Conservation (phyloP, 2,329 filamentous ascomycete genomes). For the Colletotrichum graminicola region DNA sequence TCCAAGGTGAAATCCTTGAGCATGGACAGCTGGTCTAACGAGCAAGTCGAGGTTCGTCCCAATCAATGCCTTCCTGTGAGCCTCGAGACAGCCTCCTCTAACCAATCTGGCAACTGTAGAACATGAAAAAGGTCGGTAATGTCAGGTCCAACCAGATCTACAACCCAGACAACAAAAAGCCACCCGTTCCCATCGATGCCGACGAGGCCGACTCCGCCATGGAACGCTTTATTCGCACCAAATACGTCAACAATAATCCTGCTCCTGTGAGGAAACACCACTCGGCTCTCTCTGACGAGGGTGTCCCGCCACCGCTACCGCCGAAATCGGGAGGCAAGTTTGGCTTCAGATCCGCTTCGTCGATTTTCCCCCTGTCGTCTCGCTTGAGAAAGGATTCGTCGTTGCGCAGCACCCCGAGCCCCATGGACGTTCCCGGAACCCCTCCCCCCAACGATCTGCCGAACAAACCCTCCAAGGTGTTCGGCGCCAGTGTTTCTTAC, state of each 20-base stretch:
- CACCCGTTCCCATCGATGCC: conserved; percentile 87
- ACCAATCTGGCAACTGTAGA: conserved; percentile 63
- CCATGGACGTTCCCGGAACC: conserved; percentile 47
- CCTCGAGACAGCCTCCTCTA: background rate
- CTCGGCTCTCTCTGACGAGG: conserved; percentile 68
- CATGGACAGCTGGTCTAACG: conserved; percentile 97
- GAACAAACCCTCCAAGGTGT: conserved; percentile 76
- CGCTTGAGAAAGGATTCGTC: conserved; percentile 69
- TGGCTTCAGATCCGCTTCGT: conserved; percentile 71
- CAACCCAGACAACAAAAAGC: conserved; percentile 86
- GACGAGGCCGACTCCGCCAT: conserved; percentile 95
- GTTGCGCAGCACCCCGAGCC: conserved; percentile 44
- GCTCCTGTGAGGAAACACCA: conserved; percentile 53
- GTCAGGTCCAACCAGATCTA: conserved; percentile 86
- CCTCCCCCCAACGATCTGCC: conserved; percentile 55
- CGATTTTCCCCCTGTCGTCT: conserved; percentile 74
- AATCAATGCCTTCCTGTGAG: background rate
- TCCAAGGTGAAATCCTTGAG: conserved; percentile 99
- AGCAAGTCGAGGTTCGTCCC: conserved; percentile 89
- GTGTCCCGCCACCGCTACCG: conserved; percentile 70
- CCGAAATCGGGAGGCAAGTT: conserved; percentile 75
- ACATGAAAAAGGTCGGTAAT: conserved; percentile 95
- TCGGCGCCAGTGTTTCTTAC: conserved; percentile 75
- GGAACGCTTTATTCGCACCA: conserved; percentile 94
- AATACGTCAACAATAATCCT: conserved; percentile 78